Base-by-base conservation (phyloP, 768 basidiomycete species). In the Lentinula raphanica region DNA sequence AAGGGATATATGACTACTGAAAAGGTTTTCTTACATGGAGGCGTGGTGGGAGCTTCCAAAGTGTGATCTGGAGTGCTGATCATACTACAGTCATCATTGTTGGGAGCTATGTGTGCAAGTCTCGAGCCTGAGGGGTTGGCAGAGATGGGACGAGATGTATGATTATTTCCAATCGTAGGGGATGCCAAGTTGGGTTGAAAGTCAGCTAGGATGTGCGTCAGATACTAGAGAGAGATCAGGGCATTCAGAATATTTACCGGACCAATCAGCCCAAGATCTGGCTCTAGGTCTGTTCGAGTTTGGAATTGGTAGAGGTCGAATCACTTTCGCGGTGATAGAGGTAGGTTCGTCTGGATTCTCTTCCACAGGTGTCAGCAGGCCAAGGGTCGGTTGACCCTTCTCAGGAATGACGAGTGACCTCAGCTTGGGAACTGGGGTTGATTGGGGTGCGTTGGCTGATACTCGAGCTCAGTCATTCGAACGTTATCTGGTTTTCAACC, bases 351-450 rank as follows among this genome's bases (percentile, higher is more conserved):
- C 39, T 46, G 54, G 27, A 15, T 11, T 45, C 32, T 56, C 54
- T 12, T 56, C 54, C 9, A 56, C 54, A 21, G 54, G 54, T 6
- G 54, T 56, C 44, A 56, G 31, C 21, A 56, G 29, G 54, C 40
- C 39, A 31, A 56, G 19, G 39, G 42, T 38, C n/a, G 13, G 27
- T 31, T 27, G 9, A 42, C 29, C 40, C 19, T 46, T 40, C 15
- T 56, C 54, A 3, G 40, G 42, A 19, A 45, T 44, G 13, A 45
- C 21, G 19, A 56, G 40, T 13, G 54, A 29, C 54, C 35, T 42
- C 54, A 56, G 44, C 54, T 29, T 56, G 44, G 40, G 54, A 23
- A 25, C n/a, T 13, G 19, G 27, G 51, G 32, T 7, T 19, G 31
- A 25, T 17, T 12, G 36, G 21, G 31, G 36, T 6, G 51, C 51